Conservation (phyloP, 495 filamentous ascomycete species). For the Penicilliopsis zonata region DNA sequence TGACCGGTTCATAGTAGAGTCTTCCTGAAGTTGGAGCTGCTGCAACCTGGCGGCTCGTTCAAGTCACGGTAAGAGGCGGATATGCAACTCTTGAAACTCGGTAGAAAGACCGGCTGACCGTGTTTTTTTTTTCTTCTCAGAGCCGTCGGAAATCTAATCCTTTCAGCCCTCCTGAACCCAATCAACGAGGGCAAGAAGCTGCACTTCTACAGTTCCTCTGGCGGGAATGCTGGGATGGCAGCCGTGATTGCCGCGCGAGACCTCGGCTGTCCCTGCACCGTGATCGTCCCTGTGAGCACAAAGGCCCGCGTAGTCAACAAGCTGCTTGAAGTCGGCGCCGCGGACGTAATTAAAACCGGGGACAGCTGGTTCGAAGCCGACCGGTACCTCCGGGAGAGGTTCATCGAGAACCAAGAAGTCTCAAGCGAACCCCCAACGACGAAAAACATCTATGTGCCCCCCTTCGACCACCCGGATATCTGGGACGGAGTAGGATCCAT, state of each 20-base stretch:
- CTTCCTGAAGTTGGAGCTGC: constrained; percentile 81
- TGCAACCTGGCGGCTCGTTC: constrained; percentile 86
- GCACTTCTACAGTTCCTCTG: constrained; percentile 78
- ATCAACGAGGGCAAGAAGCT: constrained; percentile 20
- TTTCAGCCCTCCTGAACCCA: constrained; percentile 29
- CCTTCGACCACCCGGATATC: constrained; percentile 72
- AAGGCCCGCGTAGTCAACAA: constrained; percentile 58
- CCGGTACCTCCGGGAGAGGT: constrained; percentile 43
- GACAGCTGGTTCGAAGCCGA: constrained; percentile 70
- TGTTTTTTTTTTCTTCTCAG: constrained; percentile 16
- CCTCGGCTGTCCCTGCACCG: constrained; percentile 52
- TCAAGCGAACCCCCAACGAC: constrained; percentile 48
- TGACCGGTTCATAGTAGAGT: constrained; percentile 40
- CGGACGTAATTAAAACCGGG: constrained; percentile 59
- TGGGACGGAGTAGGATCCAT: constrained; percentile 64
- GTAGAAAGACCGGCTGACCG: too few relatives aligned
- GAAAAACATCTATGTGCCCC: constrained; percentile 40
- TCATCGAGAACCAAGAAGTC: constrained; percentile 31
- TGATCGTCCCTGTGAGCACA: constrained; percentile 64
- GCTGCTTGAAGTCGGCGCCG: constrained; percentile 51
- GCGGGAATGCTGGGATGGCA: constrained; percentile 88
- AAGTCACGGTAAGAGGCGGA: constrained; percentile 69
- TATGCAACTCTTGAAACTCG: too few relatives aligned
- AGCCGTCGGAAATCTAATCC: constrained; percentile 70
- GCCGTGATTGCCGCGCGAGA: constrained; percentile 61